Evolutionary conservation across 331 rosid genomes (phyloP).

Genomic region (Rosa hybrid): DNA sequence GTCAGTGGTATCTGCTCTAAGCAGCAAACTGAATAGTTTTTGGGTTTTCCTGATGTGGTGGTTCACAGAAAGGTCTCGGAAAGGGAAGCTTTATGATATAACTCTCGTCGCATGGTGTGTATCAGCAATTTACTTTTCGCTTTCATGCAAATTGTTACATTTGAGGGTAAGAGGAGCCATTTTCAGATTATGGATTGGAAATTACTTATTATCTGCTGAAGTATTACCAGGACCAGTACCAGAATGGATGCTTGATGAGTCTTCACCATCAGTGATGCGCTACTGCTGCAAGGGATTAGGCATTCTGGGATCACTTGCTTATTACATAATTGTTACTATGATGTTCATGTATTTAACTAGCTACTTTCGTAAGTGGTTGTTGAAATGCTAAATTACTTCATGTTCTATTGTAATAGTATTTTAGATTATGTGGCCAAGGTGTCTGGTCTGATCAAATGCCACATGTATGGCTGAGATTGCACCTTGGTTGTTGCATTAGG

Average conservation of each 20-base stretch:
- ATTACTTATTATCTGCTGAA: neutral
- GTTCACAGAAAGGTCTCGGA: neutral
- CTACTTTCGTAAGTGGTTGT: neutral
- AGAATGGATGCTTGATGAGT: neutral
- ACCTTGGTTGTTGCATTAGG: no score
- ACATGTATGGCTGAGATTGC: no score
- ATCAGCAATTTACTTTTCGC: neutral
- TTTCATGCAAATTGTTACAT: neutral
- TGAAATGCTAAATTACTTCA: no score
- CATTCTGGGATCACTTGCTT: constrained; percentile 6
- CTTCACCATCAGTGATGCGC: constrained; percentile 2
- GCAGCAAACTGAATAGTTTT: neutral
- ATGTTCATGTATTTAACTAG: neutral
- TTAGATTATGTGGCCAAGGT: no score
- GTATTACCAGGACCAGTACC: neutral
- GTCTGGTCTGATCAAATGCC: no score
- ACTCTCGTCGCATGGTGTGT: neutral
- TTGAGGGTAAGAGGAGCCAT: neutral
- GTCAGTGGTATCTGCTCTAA: neutral
- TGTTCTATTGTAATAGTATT: no score
- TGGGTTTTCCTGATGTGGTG: neutral
- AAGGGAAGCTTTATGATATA: neutral
- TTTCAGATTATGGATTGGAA: neutral
- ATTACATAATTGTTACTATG: neutral
- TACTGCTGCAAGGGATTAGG: neutral